Conservation (phyloP, 306 rosid species). For the Arachis stenosperma region DNA sequence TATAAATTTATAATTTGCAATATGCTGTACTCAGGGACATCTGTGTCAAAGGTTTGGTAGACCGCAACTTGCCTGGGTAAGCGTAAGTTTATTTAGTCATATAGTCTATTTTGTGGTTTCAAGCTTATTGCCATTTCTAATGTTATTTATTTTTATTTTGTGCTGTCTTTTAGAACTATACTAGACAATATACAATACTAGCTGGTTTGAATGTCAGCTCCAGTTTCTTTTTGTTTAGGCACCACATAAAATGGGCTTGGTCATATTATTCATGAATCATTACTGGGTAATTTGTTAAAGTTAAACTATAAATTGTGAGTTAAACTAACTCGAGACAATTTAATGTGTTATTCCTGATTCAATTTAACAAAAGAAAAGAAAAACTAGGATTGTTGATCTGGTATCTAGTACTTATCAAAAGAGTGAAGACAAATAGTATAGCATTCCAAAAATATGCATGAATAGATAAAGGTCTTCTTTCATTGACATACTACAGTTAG, state of each 20-base stretch:
- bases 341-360: no score
- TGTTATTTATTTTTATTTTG: not conserved
- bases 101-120: slow-evolving; percentile 22
- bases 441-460: no score
- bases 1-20: slow-evolving; percentile 29
- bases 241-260: slow-evolving; percentile 11
- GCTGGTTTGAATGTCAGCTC: slow-evolving; percentile 3
- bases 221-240: not conserved
- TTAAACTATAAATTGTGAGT: not conserved
- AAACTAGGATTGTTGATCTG: not conserved
- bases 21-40: slow-evolving; percentile 68
- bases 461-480: no score
- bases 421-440: not conserved
- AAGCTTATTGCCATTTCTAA: slow-evolving; percentile 25
- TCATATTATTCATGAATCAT: slow-evolving; percentile 21
- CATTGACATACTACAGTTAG: not conserved
- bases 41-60: slow-evolving; percentile 85
- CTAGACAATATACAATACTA: not conserved
- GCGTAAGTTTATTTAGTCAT: slow-evolving; percentile 41
- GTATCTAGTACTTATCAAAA: not conserved
- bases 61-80: slow-evolving; percentile 93
- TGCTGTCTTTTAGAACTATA: slow-evolving; percentile 1
- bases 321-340: no score
- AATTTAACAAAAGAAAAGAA: no score
- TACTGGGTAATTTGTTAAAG: not conserved